Evolutionary conservation across 495 filamentous ascomycete species (phyloP).

Genomic region (Beverwykella pulmonaria): DNA sequence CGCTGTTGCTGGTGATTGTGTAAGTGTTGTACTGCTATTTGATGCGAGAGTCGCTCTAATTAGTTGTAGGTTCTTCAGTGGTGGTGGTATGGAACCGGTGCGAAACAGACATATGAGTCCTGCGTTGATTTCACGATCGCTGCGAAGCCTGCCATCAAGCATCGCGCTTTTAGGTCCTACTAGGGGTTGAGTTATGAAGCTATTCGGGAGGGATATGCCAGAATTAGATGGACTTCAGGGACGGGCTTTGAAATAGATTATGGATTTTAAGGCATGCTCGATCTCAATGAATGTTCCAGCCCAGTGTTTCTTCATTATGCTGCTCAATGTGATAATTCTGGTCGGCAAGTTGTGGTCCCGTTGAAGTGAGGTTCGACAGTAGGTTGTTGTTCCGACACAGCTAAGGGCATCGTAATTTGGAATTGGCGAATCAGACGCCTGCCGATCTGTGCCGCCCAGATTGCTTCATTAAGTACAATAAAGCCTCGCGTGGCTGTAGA

Average conservation of each 20-base stretch:
- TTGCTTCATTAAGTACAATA: constrained; percentile 12
- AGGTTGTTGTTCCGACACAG: neutral
- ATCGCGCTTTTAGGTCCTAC: constrained; percentile 3
- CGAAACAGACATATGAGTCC: constrained; percentile 37
- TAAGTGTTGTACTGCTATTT: constrained; percentile 11
- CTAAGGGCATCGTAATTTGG: neutral
- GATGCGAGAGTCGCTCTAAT: neutral
- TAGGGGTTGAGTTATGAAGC: neutral
- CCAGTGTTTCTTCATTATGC: neutral
- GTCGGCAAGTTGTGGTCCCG: neutral
- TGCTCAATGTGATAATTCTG: neutral
- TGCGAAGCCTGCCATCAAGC: constrained; percentile 5
- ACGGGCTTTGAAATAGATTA: neutral
- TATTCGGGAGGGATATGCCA: neutral
- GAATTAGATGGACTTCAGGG: neutral
- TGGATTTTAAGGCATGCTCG: neutral
- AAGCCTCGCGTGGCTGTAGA: constrained; percentile 6
- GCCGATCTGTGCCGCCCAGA: neutral
- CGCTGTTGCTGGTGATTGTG: constrained; percentile 32
- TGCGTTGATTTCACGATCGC: constrained; percentile 35
- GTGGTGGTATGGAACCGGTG: constrained; percentile 37
- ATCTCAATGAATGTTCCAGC: neutral
- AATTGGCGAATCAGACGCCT: constrained; percentile 4
- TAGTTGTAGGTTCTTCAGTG: constrained; percentile 36
- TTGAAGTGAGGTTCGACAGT: neutral